Percentiles rank a stretch among this genome's conserved stretches.
These are phyloP conservation scores for Pyrenophora tritici-repentis DNA, from an alignment of 2,329 filamentous ascomycete species.

Conservation along the genomic window DNA sequence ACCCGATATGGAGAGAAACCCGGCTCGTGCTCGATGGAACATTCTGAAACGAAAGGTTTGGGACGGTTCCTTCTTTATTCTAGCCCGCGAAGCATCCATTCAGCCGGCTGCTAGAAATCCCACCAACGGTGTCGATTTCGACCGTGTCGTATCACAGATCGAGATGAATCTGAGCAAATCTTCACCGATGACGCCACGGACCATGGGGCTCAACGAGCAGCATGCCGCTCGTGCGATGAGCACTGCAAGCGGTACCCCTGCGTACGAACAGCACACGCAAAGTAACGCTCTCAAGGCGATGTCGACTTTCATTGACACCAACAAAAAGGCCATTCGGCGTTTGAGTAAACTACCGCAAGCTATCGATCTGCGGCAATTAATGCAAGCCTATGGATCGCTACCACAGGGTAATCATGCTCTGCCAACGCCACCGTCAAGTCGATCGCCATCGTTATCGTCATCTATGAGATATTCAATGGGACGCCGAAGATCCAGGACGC, in stretches of 20 bases:
- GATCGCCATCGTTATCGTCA: slow-evolving; percentile 1
- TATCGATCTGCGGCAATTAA: slow-evolving; percentile 1
- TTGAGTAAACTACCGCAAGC: not conserved
- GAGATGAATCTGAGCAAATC: slow-evolving; percentile 41
- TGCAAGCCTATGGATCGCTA: slow-evolving; percentile 3
- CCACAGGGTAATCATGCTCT: not conserved
- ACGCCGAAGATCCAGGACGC: slow-evolving; percentile 4
- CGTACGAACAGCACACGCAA: slow-evolving; percentile 52
- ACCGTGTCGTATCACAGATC: slow-evolving; percentile 53
- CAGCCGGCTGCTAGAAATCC: slow-evolving; percentile 2
- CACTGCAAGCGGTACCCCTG: slow-evolving; percentile 43
- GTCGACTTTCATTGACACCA: slow-evolving; percentile 39
- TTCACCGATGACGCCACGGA: slow-evolving; percentile 18
- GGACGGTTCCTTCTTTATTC: slow-evolving; percentile 59
- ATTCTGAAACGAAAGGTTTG: slow-evolving; percentile 55
- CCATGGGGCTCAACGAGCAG: slow-evolving; percentile 49
- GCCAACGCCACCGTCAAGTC: slow-evolving; percentile 1
- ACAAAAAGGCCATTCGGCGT: slow-evolving; percentile 16
- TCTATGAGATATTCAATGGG: not conserved
- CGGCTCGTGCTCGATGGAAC: slow-evolving; percentile 59
- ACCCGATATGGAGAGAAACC: slow-evolving; percentile 59
- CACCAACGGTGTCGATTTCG: slow-evolving; percentile 51
- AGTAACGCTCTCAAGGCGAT: slow-evolving; percentile 52
- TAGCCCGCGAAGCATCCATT: slow-evolving; percentile 44
- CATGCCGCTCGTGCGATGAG: slow-evolving; percentile 48